These are phyloP conservation scores for Lipomyces chichibuensis DNA, from an alignment of 805 yeast species.

Conservation along the genomic window DNA sequence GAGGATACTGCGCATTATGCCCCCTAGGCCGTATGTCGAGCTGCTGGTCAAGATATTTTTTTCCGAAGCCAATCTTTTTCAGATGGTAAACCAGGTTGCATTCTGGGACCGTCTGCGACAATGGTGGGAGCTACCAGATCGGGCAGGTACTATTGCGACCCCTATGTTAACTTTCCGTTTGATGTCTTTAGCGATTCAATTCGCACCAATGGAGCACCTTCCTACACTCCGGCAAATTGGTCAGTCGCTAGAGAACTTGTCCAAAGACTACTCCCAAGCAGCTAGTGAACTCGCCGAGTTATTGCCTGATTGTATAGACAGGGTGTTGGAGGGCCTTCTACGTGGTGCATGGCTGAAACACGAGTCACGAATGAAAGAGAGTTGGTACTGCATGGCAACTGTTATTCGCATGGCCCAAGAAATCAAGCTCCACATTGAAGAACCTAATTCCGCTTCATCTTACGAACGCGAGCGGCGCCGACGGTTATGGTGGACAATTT, in stretches of 20 bases:
- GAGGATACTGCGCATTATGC: constrained; percentile 30
- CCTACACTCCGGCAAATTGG: constrained; percentile 29
- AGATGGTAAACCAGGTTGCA: constrained; percentile 21
- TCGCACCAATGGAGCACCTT: constrained; percentile 32
- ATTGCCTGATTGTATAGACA: constrained; percentile 30
- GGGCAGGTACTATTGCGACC: constrained; percentile 12
- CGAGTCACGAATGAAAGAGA: constrained; percentile 33
- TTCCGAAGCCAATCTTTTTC: constrained; percentile 29
- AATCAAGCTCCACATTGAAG: constrained; percentile 32
- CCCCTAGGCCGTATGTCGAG: constrained; percentile 34
- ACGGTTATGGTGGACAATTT: constrained; percentile 34
- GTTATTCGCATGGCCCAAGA: constrained; percentile 35
- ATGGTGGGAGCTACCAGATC: constrained; percentile 26
- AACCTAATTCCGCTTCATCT: constrained; percentile 24
- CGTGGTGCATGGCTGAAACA: constrained; percentile 29
- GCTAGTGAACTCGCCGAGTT: constrained; percentile 31
- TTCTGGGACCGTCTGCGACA: constrained; percentile 23
- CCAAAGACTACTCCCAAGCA: constrained; percentile 26
- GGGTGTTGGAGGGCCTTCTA: constrained; percentile 26
- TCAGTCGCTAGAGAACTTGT: constrained; percentile 14
- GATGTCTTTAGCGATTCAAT: constrained; percentile 34
- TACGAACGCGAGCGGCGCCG: constrained; percentile 34
- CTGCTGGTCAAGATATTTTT: constrained; percentile 25
- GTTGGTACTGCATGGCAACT: constrained; percentile 33
- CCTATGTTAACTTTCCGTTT: constrained; percentile 26